phyloP scores from a whole-genome alignment of 805 yeast species.

The Teunomyces kruisii region DNA sequence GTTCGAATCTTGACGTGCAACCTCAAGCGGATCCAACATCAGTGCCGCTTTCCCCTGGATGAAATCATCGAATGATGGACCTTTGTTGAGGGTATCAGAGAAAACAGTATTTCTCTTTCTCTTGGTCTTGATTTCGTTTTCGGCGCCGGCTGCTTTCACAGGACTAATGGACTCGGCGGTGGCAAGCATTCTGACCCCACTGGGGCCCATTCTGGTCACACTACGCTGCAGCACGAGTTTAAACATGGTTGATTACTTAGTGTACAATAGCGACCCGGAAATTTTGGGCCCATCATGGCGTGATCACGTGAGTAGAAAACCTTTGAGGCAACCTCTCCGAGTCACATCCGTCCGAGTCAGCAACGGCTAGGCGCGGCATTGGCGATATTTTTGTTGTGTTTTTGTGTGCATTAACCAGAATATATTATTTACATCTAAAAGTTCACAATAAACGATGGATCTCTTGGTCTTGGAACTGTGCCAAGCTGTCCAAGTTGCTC shows the following conservation, averaged over 20 bases:
- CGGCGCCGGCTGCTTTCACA: not conserved
- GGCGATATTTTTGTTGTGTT: not conserved
- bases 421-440: not conserved
- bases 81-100: conserved; percentile 68
- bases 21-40: conserved; percentile 72
- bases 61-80: conserved; percentile 94
- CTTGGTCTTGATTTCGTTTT: conserved; percentile 10
- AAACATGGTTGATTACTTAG: not conserved
- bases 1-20: conserved; percentile 65
- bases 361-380: not conserved
- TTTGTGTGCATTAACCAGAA: not conserved
- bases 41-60: conserved; percentile 76
- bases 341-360: not conserved
- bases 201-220: not conserved
- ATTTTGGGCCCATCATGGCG: not conserved
- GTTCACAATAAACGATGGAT: conserved; percentile 52
- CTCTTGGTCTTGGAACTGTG: conserved; percentile 44
- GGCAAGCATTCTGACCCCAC: conserved; percentile 7
- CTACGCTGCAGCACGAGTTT: not conserved
- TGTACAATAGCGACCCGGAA: not conserved
- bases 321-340: not conserved
- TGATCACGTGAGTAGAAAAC: not conserved
- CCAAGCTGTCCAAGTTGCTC: conserved; percentile 65
- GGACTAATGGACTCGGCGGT: conserved; percentile 5
- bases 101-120: conserved; percentile 52